Base-by-base conservation (phyloP, 2,329 filamentous ascomycete species). In the Alternaria hordeiaustralica region DNA sequence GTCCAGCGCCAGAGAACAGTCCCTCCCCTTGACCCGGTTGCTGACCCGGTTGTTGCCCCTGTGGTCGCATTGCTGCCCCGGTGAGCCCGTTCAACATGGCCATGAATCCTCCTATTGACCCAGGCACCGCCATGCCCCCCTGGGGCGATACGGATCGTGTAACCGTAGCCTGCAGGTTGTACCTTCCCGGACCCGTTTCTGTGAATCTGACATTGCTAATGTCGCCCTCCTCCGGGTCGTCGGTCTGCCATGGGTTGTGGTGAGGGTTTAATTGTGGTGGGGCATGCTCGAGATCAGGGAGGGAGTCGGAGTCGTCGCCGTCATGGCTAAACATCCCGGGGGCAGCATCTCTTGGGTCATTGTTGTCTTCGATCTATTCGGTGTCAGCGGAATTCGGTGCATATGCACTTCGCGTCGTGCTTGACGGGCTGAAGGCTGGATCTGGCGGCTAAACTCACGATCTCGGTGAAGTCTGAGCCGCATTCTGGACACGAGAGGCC, bases 401-500 rank as follows among this genome's bases (percentile, higher is more conserved):
- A 54, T 23, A 21, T 45, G 30, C 54, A 54, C 59, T 50, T 61
- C 62, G 11, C 44, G 50, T 55, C 56, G 33, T 50, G 25, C 10
- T 4, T 44, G 30, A 28, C 36, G 50, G 61, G 63, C 59, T 61
- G 60, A 50, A 59, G 55, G 63, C 49, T 57, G 58, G 51, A 54
- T 61, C 13, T 30, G 51, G 65, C 61, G 43, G 59, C 53, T 62
- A 51, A 60, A 84, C 90, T 75, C 84, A 97, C 94, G 72, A 98
- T 93, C 82, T 99, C 94, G 15, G 89, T 93, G 69, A 93, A 90
- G 20, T 97, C 93, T 41, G 89, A 89, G 5, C 85, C 78, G 77
- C 96, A 99, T n/a, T 83, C 80, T 15, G 94, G 93, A 76, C 96
- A 99, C 15, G 82, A 83, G 66, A 97, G 81, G 25, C 86, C 89